Conservation (phyloP, 2,329 filamentous ascomycete species). For the Diaporthe aspalathi region DNA sequence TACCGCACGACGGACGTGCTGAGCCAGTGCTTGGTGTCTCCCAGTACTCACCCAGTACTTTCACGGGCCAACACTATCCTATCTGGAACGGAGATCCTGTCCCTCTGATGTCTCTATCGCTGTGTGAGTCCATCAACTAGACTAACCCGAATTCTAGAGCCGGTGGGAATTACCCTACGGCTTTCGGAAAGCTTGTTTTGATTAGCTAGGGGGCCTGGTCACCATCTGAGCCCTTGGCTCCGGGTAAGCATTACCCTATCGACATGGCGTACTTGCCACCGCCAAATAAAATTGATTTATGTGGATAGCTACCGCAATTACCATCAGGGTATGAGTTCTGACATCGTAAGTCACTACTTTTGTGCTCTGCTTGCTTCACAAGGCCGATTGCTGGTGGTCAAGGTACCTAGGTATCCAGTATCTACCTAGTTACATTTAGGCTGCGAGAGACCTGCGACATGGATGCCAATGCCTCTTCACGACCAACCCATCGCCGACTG, state of each 20-base stretch:
- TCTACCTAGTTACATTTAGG: too few species aligned
- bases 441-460: background rate
- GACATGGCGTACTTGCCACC: too few species aligned
- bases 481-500: background rate
- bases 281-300: background rate
- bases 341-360: too few species aligned
- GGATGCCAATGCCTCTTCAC: background rate
- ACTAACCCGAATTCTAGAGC: background rate
- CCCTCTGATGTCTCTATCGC: background rate
- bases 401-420: too few species aligned
- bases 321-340: too few species aligned
- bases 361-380: background rate
- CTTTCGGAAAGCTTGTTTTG: background rate
- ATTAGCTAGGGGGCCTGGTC: background rate
- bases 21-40: background rate
- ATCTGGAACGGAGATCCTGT: background rate
- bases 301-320: background rate
- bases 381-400: background rate
- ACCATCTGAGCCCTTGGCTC: background rate
- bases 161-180: constrained; percentile 15
- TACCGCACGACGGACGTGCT: background rate
- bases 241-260: constrained; percentile 21
- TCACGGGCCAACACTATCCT: background rate
- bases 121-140: too few species aligned
- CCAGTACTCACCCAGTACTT: background rate